phyloP scores from a whole-genome alignment of 2,329 filamentous ascomycete species.

The Penicillium vulpinum region DNA sequence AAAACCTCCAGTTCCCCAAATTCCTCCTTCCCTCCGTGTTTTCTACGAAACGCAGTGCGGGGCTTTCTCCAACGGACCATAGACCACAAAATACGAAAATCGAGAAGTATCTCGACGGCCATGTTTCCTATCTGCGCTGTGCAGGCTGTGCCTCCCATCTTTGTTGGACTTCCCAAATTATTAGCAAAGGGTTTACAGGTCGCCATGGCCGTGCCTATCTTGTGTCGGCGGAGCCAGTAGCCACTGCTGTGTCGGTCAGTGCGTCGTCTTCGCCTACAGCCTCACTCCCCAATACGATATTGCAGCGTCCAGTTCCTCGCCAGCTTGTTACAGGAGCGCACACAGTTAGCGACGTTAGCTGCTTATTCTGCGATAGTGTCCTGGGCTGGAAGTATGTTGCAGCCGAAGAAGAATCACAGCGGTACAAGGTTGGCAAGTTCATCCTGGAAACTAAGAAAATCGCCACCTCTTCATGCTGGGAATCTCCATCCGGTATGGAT shows the following conservation, averaged over 20 bases:
- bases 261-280: constrained; percentile 32
- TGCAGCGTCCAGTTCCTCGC: constrained; percentile 57
- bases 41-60: constrained; percentile 32
- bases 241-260: constrained; percentile 32
- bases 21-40: constrained; percentile 53
- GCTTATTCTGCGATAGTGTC: constrained; percentile 56
- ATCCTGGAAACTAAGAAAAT: constrained; percentile 63
- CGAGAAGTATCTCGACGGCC: constrained; percentile 45
- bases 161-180: constrained; percentile 59
- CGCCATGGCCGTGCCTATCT: constrained; percentile 65
- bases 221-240: constrained; percentile 49
- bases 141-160: constrained; percentile 60
- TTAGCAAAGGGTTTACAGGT: constrained; percentile 66
- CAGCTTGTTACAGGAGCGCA: constrained; percentile 64
- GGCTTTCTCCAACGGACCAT: constrained; percentile 11
- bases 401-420: constrained; percentile 61
- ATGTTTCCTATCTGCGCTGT: constrained; percentile 59
- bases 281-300: constrained; percentile 59
- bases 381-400: constrained; percentile 67
- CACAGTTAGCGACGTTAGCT: constrained; percentile 62
- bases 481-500: constrained; percentile 33
- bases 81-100: constrained; percentile 1
- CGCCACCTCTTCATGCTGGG: constrained; percentile 54
- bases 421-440: constrained; percentile 67
- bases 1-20: constrained; percentile 48